Evolutionary conservation across 345 rosid species (phyloP), one percentile per base, ranked within the genome.

Genomic region (Moricandia arvensis): DNA sequence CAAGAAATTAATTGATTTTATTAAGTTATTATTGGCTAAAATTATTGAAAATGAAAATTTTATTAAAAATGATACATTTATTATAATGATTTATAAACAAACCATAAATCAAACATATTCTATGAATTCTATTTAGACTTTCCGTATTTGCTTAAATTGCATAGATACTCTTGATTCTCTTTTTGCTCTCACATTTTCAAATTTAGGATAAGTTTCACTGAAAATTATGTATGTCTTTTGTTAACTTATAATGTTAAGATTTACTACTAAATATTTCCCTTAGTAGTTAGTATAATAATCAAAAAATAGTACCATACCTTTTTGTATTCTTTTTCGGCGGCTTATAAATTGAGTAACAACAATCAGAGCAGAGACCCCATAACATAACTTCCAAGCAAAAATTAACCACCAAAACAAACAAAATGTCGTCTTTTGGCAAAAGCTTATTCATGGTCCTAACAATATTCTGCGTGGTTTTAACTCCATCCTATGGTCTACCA

Each of bases 401-500:
- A 35, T 31, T 65, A 21, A 29, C 31, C 31, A 31, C 55, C n/a
- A 43, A 57, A 45, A 21, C 12, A 15, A 34, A 37, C 13, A 71
- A 43, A 31, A 77, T 63, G 71, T 70, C 6, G 33, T 57, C 12
- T 11, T 58, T 6, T 21, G 15, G 53, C 63, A 27, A 34, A 47
- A 35, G 15, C 18, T 66, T 78, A 8, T 5, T 72, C 30, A 34
- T 72, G 13, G 21, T 67, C 21, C 49, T 72, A 17, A 35, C 47
- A 65, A 6, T 72, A 13, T 18, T 72, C 18, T 59, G 5, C 24
- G 10, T 70, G 38, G 8, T 59, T 2, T 6, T 34, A 65, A 71
- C 47, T 49, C 72, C 11, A 58, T 18, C 73, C 62, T 10, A 71
- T 58, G 55, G 67, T 71, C 43, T 76, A 30, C 75, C 59, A 43